These are phyloP conservation scores for Flueggea neowawraea DNA, from an alignment of 441 rosid genomes.

Conservation along the genomic window DNA sequence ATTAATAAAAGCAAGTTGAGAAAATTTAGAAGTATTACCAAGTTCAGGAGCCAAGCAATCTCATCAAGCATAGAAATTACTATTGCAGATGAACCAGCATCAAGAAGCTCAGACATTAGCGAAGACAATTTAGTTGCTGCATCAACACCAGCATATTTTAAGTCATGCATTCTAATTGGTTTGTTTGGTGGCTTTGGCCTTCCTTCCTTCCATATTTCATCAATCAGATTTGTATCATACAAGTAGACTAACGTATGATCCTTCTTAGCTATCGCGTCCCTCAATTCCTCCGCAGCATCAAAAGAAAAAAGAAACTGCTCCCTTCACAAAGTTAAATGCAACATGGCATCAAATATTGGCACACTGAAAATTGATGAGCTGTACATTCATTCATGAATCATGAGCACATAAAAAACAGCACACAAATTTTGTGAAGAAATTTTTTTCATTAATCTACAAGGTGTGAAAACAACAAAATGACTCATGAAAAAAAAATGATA, in stretches of 20 bases:
- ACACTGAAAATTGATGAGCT: conserved; percentile 7
- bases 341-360: conserved; percentile 36
- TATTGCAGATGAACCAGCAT: conserved; percentile 76
- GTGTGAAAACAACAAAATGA: no score
- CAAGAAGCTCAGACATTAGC: conserved; percentile 66
- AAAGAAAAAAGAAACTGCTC: conserved; percentile 97
- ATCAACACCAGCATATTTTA: conserved; percentile 86
- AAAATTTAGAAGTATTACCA: conserved; percentile 48
- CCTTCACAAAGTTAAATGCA: conserved; percentile 68
- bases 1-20: not conserved
- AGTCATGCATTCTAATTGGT: conserved; percentile 77
- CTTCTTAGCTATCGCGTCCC: conserved; percentile 72
- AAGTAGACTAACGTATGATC: conserved; percentile 81
- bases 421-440: no score
- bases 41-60: conserved; percentile 93
- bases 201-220: conserved; percentile 86
- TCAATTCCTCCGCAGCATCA: conserved; percentile 94
- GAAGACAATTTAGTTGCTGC: conserved; percentile 64
- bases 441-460: no score
- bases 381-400: not conserved
- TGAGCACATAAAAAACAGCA: no score
- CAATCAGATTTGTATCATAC: conserved; percentile 75
- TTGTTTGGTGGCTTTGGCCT: conserved; percentile 84
- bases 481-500: no score
- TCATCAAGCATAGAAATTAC: conserved; percentile 97